These are phyloP conservation scores for Fusarium fujikuroi DNA, from an alignment of 2,329 filamentous ascomycete species.

Conservation along the genomic window DNA sequence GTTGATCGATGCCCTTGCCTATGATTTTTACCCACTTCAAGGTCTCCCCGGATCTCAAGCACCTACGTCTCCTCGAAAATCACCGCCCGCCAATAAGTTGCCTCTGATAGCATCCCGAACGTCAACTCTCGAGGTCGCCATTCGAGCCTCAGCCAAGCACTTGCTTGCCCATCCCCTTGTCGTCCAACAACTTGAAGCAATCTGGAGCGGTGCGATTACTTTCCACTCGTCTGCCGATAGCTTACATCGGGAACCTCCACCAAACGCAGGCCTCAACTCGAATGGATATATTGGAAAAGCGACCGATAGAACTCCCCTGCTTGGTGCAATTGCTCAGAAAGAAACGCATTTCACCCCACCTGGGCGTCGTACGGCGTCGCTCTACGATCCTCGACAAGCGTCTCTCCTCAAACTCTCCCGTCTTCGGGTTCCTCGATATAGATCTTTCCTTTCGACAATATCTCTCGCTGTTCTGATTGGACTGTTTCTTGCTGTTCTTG, in stretches of 20 bases:
- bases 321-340: conserved; percentile 52
- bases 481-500: conserved; percentile 85
- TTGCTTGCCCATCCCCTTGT: conserved; percentile 92
- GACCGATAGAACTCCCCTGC: conserved; percentile 63
- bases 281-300: conserved; percentile 47
- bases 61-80: conserved; percentile 47
- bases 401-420: conserved; percentile 92
- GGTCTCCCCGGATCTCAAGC: conserved; percentile 68
- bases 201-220: conserved; percentile 95
- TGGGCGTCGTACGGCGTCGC: conserved; percentile 77
- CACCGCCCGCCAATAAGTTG: conserved; percentile 55
- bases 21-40: conserved; percentile 93
- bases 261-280: conserved; percentile 42
- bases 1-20: conserved; percentile 92
- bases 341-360: conserved; percentile 51
- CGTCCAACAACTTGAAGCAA: conserved; percentile 93
- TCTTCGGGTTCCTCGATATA: conserved; percentile 88
- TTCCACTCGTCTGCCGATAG: conserved; percentile 91
- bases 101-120: conserved; percentile 76
- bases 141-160: conserved; percentile 90
- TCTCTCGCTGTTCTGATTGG: conserved; percentile 87
- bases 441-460: conserved; percentile 87
- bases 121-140: conserved; percentile 92
- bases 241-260: conserved; percentile 71
- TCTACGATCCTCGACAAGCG: conserved; percentile 91